phyloP scores from a whole-genome alignment of 345 rosid species.

The Boechera retrofracta region DNA sequence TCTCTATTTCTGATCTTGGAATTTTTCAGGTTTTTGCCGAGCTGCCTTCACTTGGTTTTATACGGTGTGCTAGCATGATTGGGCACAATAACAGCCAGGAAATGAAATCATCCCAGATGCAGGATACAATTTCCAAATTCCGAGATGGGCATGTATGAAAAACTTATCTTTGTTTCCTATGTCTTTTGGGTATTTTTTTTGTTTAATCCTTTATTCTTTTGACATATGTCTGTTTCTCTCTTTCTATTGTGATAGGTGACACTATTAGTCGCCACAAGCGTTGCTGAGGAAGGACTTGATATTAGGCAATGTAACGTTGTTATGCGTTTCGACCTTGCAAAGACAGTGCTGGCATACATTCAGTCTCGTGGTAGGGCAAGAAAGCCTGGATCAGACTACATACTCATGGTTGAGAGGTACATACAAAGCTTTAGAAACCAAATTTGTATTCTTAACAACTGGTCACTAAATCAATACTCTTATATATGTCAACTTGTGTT shows the following conservation, averaged over 20 bases:
- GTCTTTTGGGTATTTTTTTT: not conserved
- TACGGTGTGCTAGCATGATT: slow-evolving; percentile 89
- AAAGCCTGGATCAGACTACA: slow-evolving; percentile 98
- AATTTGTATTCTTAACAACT: not conserved
- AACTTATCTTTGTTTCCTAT: not conserved
- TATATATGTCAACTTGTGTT: slow-evolving; percentile 5
- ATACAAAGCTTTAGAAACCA: not conserved
- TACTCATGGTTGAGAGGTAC: slow-evolving; percentile 98
- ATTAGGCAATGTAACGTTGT: slow-evolving; percentile 99
- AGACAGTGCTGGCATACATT: slow-evolving; percentile 96
- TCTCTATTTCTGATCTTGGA: slow-evolving; percentile 7
- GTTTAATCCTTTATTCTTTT: not conserved
- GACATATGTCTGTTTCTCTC: not conserved
- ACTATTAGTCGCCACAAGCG: slow-evolving; percentile 95
- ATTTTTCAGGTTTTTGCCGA: slow-evolving; percentile 77
- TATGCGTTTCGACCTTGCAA: slow-evolving; percentile 98
- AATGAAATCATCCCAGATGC: slow-evolving; percentile 95
- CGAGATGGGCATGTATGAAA: slow-evolving; percentile 91
- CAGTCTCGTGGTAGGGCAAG: slow-evolving; percentile 99
- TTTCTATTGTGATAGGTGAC: slow-evolving; percentile 61
- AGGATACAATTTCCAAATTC: slow-evolving; percentile 88
- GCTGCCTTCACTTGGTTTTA: slow-evolving; percentile 89
- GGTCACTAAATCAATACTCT: not conserved
- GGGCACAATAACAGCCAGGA: slow-evolving; percentile 98
- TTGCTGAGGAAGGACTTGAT: slow-evolving; percentile 99